Evolutionary conservation across 2,329 filamentous ascomycete genomes (phyloP).

Genomic region (Grosmannia serpens): DNA sequence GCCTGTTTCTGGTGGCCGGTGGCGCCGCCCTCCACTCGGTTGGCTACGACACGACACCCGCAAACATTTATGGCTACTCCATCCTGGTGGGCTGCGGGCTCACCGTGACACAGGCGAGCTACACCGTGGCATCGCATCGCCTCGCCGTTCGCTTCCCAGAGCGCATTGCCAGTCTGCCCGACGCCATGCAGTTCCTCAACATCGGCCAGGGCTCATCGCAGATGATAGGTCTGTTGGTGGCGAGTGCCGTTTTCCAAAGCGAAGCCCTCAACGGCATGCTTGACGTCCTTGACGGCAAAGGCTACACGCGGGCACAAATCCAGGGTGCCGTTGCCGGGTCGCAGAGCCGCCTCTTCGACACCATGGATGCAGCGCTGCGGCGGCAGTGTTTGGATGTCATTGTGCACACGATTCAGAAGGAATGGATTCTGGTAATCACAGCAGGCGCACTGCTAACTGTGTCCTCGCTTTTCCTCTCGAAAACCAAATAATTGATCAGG

Average conservation of each 20-base stretch:
- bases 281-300: neutral
- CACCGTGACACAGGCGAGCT: constrained; percentile 22
- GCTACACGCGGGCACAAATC: constrained; percentile 4
- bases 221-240: constrained; percentile 9
- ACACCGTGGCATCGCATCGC: constrained; percentile 20
- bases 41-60: constrained; percentile 11
- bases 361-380: neutral
- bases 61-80: constrained; percentile 20
- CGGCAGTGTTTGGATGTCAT: constrained; percentile 5
- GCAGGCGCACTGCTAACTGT: constrained; percentile 2
- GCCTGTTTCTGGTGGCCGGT: constrained; percentile 22
- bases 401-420: constrained; percentile 6
- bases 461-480: constrained; percentile 8
- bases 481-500: neutral
- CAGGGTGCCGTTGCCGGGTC: constrained; percentile 8
- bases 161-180: neutral
- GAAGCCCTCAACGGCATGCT: constrained; percentile 4
- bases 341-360: neutral
- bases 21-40: constrained; percentile 23
- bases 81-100: constrained; percentile 29
- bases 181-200: constrained; percentile 22
- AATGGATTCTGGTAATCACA: constrained; percentile 8
- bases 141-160: constrained; percentile 10
- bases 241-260: constrained; percentile 13
- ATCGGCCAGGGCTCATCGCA: constrained; percentile 18